phyloP scores from a whole-genome alignment of 805 yeast genomes.

The Kluyveromyces wickerhamii region DNA sequence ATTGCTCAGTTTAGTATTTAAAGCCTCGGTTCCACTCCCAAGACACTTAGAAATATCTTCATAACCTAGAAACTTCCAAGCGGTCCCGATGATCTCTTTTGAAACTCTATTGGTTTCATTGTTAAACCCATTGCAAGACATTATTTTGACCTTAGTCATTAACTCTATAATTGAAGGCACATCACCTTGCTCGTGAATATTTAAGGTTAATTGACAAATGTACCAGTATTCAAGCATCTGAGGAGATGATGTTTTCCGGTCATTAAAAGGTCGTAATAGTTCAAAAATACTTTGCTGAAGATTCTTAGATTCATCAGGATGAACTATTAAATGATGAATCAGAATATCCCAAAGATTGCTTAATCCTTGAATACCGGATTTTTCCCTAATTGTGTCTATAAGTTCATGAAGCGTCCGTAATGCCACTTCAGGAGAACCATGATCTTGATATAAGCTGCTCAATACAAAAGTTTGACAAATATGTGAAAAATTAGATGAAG shows the following conservation, averaged over 20 bases:
- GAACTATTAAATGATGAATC: slow-evolving; percentile 1
- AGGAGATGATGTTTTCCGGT: neutral
- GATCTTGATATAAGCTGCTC: slow-evolving; percentile 3
- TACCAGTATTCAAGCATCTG: slow-evolving; percentile 3
- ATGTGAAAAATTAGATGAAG: slow-evolving; percentile 4
- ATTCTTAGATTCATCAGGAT: slow-evolving; percentile 2
- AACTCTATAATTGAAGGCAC: slow-evolving; percentile 1
- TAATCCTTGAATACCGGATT: slow-evolving; percentile 2
- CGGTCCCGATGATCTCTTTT: neutral
- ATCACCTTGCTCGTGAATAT: slow-evolving; percentile 1
- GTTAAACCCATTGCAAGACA: neutral
- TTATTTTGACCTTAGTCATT: neutral
- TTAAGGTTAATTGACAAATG: neutral
- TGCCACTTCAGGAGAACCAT: slow-evolving; percentile 4
- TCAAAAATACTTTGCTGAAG: slow-evolving; percentile 3
- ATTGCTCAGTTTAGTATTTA: neutral
- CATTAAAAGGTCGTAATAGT: slow-evolving; percentile 1
- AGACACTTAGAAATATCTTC: slow-evolving; percentile 1
- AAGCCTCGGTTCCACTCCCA: neutral
- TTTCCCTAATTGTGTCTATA: slow-evolving; percentile 4
- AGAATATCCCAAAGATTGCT: slow-evolving; percentile 3
- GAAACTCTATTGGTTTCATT: slow-evolving; percentile 1
- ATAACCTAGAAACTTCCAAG: slow-evolving; percentile 2
- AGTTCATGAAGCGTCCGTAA: slow-evolving; percentile 3
- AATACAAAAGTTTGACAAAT: slow-evolving; percentile 4